Conservation (phyloP, 805 yeast genomes). For the Lachancea meyersii region DNA sequence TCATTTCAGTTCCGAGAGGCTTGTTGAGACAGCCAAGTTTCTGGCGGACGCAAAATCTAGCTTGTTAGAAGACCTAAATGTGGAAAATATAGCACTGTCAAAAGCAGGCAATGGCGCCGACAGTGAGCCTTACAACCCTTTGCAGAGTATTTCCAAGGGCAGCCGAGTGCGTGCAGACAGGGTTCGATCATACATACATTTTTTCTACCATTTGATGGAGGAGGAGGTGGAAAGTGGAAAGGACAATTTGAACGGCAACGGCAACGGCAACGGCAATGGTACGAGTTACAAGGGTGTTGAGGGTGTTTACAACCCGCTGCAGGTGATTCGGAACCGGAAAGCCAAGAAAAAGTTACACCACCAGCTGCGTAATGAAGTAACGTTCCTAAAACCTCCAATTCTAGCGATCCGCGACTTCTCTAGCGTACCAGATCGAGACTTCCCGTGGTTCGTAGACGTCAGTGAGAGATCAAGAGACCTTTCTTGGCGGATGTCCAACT, state of each 20-base stretch:
- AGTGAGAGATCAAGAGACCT: slow-evolving; percentile 52
- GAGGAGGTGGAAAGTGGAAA: slow-evolving; percentile 32
- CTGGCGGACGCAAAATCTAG: slow-evolving; percentile 25
- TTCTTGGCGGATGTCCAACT: slow-evolving; percentile 41
- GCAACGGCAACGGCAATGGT: slow-evolving; percentile 13
- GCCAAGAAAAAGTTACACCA: slow-evolving; percentile 45
- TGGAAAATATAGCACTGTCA: slow-evolving; percentile 3
- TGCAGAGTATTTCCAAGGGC: slow-evolving; percentile 21
- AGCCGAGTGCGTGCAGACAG: slow-evolving; percentile 28
- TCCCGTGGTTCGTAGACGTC: slow-evolving; percentile 61
- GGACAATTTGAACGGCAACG: too few species aligned
- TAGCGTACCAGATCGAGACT: slow-evolving; percentile 40
- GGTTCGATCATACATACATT: slow-evolving; percentile 36
- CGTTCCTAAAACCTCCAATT: slow-evolving; percentile 47
- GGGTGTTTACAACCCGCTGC: slow-evolving; percentile 75
- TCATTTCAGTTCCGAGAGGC: slow-evolving; percentile 5
- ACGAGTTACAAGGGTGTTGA: slow-evolving; percentile 45
- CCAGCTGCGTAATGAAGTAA: slow-evolving; percentile 37
- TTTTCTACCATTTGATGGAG: slow-evolving; percentile 45
- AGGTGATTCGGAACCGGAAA: slow-evolving; percentile 67
- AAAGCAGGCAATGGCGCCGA: background rate
- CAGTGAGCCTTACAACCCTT: background rate
- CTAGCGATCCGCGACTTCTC: slow-evolving; percentile 53
- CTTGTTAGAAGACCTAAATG: slow-evolving; percentile 30
- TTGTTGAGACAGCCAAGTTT: slow-evolving; percentile 18